Evolutionary conservation across 352 stramenopile genomes (phyloP), one percentile per base, ranked within the genome.

Genomic region (Aphanomyces astaci): DNA sequence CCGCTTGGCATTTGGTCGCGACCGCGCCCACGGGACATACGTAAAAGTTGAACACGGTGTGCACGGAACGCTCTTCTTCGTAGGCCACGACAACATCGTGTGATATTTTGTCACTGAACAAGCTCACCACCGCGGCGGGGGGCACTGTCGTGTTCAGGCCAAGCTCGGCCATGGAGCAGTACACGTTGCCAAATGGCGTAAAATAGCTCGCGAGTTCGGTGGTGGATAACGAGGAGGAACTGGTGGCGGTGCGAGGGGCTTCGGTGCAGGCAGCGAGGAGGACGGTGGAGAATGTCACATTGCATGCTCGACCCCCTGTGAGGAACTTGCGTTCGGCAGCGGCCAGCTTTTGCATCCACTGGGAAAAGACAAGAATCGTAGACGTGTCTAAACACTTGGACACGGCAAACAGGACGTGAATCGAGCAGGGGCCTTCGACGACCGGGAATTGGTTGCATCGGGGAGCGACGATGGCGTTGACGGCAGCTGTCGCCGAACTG

Each of bases 141-240:
- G 4, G 7, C 56, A 36, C 13, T 9, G 56, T 64, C 9, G 28
- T 10, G 19, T 64, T 64, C n/a, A 33, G 36, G 3, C 56, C 33
- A 19, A 59, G 30, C 4, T 59, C 51, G 30, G 25, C 30, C 25
- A 59, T 32, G 19, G 51, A 59, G 56, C 56, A 64, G 56, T 64
- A 64, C n/a, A 64, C 56, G 25, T 64, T 52, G 56, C 56, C 56
- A 28, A 64, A 52, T 22, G 56, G 56, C 9, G 56, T 64, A 52
- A 64, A 64, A 11, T 51, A 52, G 4, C n/a, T 28, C n/a, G 33
- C 22, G n/a, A 64, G 17, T 3, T 64, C 56, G 11, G 19, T 33
- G n/a, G 24, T 43, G 7, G 56, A n/a, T 0, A 64, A 36, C 2
- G 9, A 24, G 4, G 52, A 62, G 27, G 30, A 40, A 27, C 25